Evolutionary conservation across 139 green algal genomes (phyloP), one percentile per base, ranked within the genome.

Genomic region (Chlamydomonas eustigma): DNA sequence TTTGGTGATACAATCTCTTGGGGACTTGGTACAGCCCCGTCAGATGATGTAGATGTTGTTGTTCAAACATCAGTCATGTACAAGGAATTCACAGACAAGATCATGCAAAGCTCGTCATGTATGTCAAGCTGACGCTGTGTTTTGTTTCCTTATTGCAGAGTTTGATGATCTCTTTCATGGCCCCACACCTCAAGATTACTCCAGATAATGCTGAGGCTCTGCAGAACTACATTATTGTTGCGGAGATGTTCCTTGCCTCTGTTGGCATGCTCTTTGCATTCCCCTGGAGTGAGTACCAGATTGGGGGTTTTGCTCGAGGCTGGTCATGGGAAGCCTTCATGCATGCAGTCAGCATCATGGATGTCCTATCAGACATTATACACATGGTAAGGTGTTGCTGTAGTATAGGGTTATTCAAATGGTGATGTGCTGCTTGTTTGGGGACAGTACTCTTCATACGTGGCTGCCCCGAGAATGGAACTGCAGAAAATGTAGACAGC

Each of bases 211-310:
- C 84, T 24, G 88, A 85, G n/a, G 91, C 91, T 37, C 71, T 98
- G 38, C 92, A 98, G 75, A 94, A 98, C 81, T 94, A 94, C 44
- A 76, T 98, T 64, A 93, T 98, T 70, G 97, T 93, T 80, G 28
- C 94, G 33, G 95, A 99, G 86, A 99, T 99, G 95, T 78, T 93
- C 34, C 76, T 94, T 1, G 93, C 92, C 4, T 83, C 90, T 4
- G 78, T 94, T 38, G 83, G 82, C 66, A 94, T 97, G 86, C 71
- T 92, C 22, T 92, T 85, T 44, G 95, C 95, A 6, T 99, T 99
- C 84, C 95, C 95, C 0, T 88, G 89, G 76, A 87, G 65, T 0
- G 89, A 96, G 73, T 98, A 94, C 83, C 84, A 86, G 39, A 78
- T 86, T 4, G 78, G 82, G 37, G 88, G 88, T 28, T 50, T 66